phyloP scores from a whole-genome alignment of 768 basidiomycete species.

The Galerina marginata region DNA sequence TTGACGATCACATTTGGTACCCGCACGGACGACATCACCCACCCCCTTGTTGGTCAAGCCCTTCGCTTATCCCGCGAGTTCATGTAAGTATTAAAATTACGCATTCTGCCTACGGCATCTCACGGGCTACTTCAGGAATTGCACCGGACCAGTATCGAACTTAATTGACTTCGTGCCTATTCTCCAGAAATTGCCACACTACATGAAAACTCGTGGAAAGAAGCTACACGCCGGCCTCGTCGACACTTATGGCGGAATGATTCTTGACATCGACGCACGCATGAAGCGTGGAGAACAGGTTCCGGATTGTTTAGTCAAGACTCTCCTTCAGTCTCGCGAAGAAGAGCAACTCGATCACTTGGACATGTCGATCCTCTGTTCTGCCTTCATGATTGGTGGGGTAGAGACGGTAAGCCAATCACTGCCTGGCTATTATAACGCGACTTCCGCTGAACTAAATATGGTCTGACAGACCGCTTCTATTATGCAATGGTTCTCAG shows the following conservation, averaged over 20 bases:
- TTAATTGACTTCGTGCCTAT: slow-evolving; percentile 48
- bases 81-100: slow-evolving; percentile 37
- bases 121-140: slow-evolving; percentile 31
- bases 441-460: background rate
- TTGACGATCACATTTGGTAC: slow-evolving; percentile 47
- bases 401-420: slow-evolving; percentile 41
- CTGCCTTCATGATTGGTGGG: slow-evolving; percentile 51
- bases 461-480: slow-evolving; percentile 34
- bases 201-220: slow-evolving; percentile 41
- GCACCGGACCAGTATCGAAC: slow-evolving; percentile 50
- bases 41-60: slow-evolving; percentile 42
- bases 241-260: slow-evolving; percentile 43
- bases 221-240: slow-evolving; percentile 45
- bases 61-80: slow-evolving; percentile 48
- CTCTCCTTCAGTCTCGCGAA: slow-evolving; percentile 36
- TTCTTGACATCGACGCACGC: slow-evolving; percentile 40
- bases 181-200: slow-evolving; percentile 45
- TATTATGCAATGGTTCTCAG: slow-evolving; percentile 45
- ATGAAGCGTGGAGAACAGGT: slow-evolving; percentile 42
- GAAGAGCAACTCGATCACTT: slow-evolving; percentile 41
- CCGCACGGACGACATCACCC: slow-evolving; percentile 42
- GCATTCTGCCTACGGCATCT: background rate
- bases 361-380: slow-evolving; percentile 46
- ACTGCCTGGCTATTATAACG: slow-evolving; percentile 2
- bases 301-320: slow-evolving; percentile 49